Evolutionary conservation across 2,329 filamentous ascomycete genomes (phyloP).

Genomic region (Claviceps spartinae): DNA sequence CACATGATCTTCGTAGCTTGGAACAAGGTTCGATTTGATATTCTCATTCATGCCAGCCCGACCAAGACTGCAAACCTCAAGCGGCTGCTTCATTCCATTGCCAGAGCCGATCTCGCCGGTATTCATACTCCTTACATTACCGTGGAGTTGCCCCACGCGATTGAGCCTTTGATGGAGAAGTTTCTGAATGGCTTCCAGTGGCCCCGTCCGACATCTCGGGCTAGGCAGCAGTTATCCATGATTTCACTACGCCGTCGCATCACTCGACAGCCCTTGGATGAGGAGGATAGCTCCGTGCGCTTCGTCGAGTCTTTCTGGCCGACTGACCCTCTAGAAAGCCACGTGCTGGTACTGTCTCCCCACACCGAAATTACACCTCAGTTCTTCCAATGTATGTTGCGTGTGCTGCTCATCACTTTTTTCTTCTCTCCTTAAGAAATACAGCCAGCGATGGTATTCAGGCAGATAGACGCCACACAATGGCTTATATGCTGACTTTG

Average conservation of each 20-base stretch:
- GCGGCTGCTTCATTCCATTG: slow-evolving; percentile 63
- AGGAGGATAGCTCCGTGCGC: slow-evolving; percentile 58
- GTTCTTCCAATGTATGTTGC: slow-evolving; percentile 60
- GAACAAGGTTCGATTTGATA: slow-evolving; percentile 67
- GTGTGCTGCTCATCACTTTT: neutral
- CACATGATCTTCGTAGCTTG: slow-evolving; percentile 39
- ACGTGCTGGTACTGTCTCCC: slow-evolving; percentile 75
- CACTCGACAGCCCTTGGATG: slow-evolving; percentile 39
- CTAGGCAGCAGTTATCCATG: slow-evolving; percentile 31
- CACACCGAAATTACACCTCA: slow-evolving; percentile 66
- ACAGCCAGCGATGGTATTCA: no score
- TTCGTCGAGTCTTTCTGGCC: slow-evolving; percentile 88
- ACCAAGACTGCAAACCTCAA: slow-evolving; percentile 61
- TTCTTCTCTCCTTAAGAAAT: neutral
- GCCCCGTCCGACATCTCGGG: slow-evolving; percentile 36
- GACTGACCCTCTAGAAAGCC: slow-evolving; percentile 43
- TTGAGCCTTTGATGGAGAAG: slow-evolving; percentile 50
- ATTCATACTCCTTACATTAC: slow-evolving; percentile 60
- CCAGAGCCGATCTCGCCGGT: slow-evolving; percentile 61
- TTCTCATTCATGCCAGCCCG: slow-evolving; percentile 64
- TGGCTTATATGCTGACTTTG: neutral
- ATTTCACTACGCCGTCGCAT: slow-evolving; percentile 68
- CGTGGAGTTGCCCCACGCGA: slow-evolving; percentile 62
- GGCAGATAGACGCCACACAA: no score
- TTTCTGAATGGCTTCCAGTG: slow-evolving; percentile 55